Conservation (phyloP, 108 stramenopile genomes). For the Mediolabrus comicus region DNA sequence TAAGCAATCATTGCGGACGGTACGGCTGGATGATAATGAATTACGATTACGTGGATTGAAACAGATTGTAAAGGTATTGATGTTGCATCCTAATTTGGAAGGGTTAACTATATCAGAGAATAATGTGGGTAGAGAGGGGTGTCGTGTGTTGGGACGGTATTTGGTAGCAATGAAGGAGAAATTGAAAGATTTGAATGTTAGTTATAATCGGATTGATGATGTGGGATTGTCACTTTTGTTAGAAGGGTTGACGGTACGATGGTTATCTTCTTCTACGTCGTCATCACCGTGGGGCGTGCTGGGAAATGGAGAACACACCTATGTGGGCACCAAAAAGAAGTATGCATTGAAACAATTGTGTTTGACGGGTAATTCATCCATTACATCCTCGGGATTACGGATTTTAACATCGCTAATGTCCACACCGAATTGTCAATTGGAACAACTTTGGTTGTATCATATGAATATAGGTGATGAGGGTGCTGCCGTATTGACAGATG, state of each 20-base stretch:
- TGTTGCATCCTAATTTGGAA: not conserved
- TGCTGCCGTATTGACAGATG: not conserved
- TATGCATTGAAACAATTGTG: slow-evolving; percentile 1
- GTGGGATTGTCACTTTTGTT: not conserved
- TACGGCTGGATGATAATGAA: not conserved
- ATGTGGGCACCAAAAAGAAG: too few species aligned
- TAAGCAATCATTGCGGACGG: not conserved
- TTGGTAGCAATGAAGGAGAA: not conserved
- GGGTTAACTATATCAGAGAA: not conserved
- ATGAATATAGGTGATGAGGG: slow-evolving; percentile 5
- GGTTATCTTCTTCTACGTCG: too few species aligned
- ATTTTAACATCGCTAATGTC: not conserved
- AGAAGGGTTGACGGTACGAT: not conserved
- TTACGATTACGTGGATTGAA: not conserved
- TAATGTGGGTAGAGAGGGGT: not conserved
- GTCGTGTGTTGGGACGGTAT: not conserved
- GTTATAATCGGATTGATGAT: slow-evolving; percentile 13
- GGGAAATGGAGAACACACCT: too few species aligned
- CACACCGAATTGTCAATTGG: not conserved
- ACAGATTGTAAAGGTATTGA: not conserved
- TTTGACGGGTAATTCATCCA: not conserved
- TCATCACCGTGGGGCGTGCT: too few species aligned
- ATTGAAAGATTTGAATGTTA: slow-evolving; percentile 4
- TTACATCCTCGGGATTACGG: not conserved
- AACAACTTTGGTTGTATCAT: not conserved